These are phyloP conservation scores for Ustilago vetiveriae DNA, from an alignment of 1,284 basidiomycete species.

Conservation along the genomic window DNA sequence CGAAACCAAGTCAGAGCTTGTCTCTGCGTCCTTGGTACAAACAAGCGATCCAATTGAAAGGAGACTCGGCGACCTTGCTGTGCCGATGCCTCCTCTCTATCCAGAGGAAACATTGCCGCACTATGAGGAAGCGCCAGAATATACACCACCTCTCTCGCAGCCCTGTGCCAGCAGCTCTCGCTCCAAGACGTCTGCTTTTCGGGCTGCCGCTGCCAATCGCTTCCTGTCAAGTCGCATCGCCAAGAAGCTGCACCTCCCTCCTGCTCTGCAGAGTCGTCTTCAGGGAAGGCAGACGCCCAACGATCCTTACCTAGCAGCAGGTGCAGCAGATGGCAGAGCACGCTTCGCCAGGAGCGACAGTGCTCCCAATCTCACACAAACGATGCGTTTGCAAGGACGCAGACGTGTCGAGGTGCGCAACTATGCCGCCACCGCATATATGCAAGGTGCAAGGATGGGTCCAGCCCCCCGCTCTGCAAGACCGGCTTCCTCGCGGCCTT, in stretches of 20 bases:
- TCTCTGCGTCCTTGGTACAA: too few relatives aligned
- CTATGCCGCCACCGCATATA: slow-evolving; percentile 31
- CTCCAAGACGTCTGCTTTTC: slow-evolving; percentile 28
- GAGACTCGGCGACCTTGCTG: slow-evolving; percentile 1
- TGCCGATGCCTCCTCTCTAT: slow-evolving; percentile 35
- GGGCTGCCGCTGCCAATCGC: slow-evolving; percentile 37
- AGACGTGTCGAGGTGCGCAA: slow-evolving; percentile 30
- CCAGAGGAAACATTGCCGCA: slow-evolving; percentile 27
- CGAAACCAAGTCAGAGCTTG: background rate
- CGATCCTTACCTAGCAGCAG: background rate
- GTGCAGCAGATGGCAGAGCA: background rate
- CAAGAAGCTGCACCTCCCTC: slow-evolving; percentile 39
- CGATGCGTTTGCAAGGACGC: background rate
- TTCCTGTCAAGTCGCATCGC: slow-evolving; percentile 42
- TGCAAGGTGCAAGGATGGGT: slow-evolving; percentile 42
- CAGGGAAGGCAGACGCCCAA: slow-evolving; percentile 29
- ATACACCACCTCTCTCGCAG: slow-evolving; percentile 31
- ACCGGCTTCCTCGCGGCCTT: slow-evolving; percentile 13
- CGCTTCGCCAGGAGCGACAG: slow-evolving; percentile 41
- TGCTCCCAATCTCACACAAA: slow-evolving; percentile 23
- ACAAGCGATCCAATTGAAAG: background rate
- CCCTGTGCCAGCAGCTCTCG: slow-evolving; percentile 13
- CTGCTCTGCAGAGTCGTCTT: slow-evolving; percentile 29
- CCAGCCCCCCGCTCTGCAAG: slow-evolving; percentile 20
- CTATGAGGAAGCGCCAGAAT: slow-evolving; percentile 41